Conservation (phyloP, 257 asterid species). For the Ligustrum vulgare region DNA sequence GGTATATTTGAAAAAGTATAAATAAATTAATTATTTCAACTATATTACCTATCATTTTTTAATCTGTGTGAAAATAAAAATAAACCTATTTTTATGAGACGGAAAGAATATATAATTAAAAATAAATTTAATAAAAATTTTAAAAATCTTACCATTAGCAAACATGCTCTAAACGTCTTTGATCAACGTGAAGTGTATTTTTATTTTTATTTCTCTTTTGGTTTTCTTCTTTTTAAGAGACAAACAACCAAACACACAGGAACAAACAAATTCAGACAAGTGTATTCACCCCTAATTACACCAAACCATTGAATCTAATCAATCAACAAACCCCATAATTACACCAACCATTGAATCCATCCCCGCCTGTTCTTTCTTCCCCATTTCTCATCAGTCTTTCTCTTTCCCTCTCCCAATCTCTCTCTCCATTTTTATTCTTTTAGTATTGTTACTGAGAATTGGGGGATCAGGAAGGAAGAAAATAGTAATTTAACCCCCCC, state of each 20-base stretch:
- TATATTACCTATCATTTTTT: too few relatives aligned
- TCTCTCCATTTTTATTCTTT: neutral
- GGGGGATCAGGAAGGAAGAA: slow-evolving; percentile 34
- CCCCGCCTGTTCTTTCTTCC: slow-evolving; percentile 38
- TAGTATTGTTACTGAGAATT: slow-evolving; percentile 25
- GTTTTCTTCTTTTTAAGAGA: neutral
- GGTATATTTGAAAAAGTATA: too few relatives aligned
- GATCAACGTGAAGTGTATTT: neutral
- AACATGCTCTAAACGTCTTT: too few relatives aligned
- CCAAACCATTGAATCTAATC: neutral
- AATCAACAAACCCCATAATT: slow-evolving; percentile 12
- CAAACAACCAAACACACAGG: neutral
- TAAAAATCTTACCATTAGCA: too few relatives aligned
- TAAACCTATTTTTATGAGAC: too few relatives aligned
- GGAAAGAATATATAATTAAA: too few relatives aligned
- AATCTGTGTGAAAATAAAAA: too few relatives aligned
- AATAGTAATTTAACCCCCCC: slow-evolving; percentile 9
- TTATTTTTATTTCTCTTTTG: too few relatives aligned
- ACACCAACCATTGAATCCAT: slow-evolving; percentile 40
- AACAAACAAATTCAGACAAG: neutral
- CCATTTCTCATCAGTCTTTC: slow-evolving; percentile 21
- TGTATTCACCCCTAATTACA: too few relatives aligned
- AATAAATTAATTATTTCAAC: too few relatives aligned
- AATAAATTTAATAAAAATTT: too few relatives aligned
- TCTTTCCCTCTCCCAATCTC: neutral